phyloP scores from a whole-genome alignment of 129 eudicot genomes.

The Escallonia rubra region DNA sequence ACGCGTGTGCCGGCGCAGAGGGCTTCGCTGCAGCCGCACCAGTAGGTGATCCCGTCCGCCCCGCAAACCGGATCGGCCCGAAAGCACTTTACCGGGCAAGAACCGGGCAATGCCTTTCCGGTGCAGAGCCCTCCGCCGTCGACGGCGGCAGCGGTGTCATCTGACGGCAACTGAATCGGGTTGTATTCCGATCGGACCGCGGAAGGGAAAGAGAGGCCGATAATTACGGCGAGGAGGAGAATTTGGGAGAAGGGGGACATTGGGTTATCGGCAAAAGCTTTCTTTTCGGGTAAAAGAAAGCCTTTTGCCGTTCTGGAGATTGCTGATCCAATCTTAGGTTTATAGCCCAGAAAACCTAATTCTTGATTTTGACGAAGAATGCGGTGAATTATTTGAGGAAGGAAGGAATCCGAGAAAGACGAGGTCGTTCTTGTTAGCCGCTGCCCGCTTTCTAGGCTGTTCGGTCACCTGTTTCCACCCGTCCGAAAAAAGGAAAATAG shows the following conservation, averaged over 20 bases:
- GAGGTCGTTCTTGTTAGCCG: no score
- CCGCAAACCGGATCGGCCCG: conserved; percentile 70
- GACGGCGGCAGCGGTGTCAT: not conserved
- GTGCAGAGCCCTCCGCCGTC: conserved; percentile 8
- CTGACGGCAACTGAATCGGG: conserved; percentile 31
- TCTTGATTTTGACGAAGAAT: not conserved
- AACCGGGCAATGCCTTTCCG: not conserved
- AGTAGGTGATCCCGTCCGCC: conserved; percentile 59
- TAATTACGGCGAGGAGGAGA: not conserved
- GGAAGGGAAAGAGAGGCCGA: not conserved
- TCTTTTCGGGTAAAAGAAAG: not conserved
- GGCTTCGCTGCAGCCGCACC: conserved; percentile 90
- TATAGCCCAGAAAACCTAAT: not conserved
- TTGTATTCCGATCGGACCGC: conserved; percentile 24
- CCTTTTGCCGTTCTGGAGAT: not conserved
- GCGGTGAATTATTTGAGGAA: not conserved
- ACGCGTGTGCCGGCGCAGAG: conserved; percentile 62
- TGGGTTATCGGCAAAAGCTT: not conserved
- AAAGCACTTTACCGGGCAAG: conserved; percentile 82
- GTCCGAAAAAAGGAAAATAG: no score
- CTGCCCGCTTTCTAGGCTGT: no score
- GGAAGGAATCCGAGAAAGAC: no score
- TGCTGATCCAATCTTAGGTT: no score
- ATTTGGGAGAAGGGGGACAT: not conserved
- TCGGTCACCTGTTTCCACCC: no score